Evolutionary conservation across 1,284 basidiomycete species (phyloP).

Genomic region (Wolfiporia cocos): DNA sequence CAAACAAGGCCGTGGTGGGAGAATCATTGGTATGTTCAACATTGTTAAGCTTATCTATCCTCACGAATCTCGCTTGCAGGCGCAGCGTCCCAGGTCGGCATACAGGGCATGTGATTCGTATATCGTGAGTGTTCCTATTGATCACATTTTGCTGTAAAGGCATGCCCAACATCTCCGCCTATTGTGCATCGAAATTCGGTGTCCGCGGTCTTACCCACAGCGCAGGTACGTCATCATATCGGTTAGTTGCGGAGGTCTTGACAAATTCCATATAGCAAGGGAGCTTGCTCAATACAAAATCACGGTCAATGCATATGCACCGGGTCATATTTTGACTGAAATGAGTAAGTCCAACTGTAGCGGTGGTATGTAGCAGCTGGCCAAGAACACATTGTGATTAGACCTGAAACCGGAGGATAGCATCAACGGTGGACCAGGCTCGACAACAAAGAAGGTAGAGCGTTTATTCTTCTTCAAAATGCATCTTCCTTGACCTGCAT

Average conservation of each 20-base stretch:
- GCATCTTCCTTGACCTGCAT: too few relatives aligned
- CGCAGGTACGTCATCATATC: slow-evolving; percentile 8
- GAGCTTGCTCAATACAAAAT: slow-evolving; percentile 7
- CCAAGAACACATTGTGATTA: too few relatives aligned
- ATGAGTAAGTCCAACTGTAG: slow-evolving; percentile 7
- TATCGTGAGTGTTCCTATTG: neutral
- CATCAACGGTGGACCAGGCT: too few relatives aligned
- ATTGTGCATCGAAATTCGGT: slow-evolving; percentile 23
- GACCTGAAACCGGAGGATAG: too few relatives aligned
- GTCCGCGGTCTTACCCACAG: slow-evolving; percentile 23
- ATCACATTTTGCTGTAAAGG: neutral
- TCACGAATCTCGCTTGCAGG: slow-evolving; percentile 3
- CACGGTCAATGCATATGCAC: slow-evolving; percentile 6
- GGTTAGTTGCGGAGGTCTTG: too few relatives aligned
- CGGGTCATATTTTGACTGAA: slow-evolving; percentile 1
- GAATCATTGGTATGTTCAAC: slow-evolving; percentile 23
- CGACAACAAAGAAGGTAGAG: too few relatives aligned
- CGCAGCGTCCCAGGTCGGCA: slow-evolving; percentile 22
- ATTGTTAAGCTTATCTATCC: neutral
- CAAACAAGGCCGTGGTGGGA: slow-evolving; percentile 29
- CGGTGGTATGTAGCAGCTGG: too few relatives aligned
- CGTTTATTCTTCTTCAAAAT: too few relatives aligned
- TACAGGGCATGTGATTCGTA: slow-evolving; percentile 12
- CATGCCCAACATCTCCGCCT: slow-evolving; percentile 5
- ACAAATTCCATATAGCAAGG: neutral